Percentiles rank a stretch among this genome's conserved stretches.
Conservation (phyloP, 345 rosid genomes). For the Boechera retrofracta region DNA sequence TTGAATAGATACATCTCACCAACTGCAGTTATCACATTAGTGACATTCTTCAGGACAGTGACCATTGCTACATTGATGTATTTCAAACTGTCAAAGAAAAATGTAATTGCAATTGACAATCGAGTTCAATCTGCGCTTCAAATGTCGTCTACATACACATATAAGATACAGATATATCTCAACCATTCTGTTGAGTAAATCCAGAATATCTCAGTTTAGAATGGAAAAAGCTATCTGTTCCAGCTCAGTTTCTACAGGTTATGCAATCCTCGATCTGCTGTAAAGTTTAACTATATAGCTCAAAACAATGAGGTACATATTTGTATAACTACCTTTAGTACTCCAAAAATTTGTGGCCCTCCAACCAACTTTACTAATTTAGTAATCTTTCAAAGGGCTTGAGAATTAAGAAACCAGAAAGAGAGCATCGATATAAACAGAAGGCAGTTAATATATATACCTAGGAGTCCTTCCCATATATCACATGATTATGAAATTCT, state of each 20-base stretch:
- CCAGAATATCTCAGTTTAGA: neutral
- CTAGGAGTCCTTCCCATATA: neutral
- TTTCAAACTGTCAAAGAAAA: constrained; percentile 71
- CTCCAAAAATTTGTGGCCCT: neutral
- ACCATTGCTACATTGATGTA: constrained; percentile 99
- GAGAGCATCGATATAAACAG: neutral
- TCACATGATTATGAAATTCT: neutral
- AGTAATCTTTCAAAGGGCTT: neutral
- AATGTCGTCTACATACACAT: neutral
- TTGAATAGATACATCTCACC: constrained; percentile 97
- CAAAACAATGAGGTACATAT: neutral
- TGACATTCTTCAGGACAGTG: constrained; percentile 95
- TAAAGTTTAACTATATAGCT: neutral
- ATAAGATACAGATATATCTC: neutral
- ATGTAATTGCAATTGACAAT: neutral
- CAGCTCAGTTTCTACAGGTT: neutral
- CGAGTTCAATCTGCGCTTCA: neutral
- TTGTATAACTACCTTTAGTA: neutral
- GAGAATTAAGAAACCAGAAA: neutral
- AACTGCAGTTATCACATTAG: constrained; percentile 93
- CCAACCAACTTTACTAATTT: neutral
- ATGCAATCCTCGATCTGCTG: neutral
- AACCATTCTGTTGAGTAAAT: neutral
- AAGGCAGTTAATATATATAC: neutral
- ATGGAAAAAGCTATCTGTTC: neutral